A percentile compares a stretch with the other conserved stretches of the same genome.
Evolutionary conservation across 139 green algal genomes (phyloP).

Genomic region (Diplosphaera chodatii): DNA sequence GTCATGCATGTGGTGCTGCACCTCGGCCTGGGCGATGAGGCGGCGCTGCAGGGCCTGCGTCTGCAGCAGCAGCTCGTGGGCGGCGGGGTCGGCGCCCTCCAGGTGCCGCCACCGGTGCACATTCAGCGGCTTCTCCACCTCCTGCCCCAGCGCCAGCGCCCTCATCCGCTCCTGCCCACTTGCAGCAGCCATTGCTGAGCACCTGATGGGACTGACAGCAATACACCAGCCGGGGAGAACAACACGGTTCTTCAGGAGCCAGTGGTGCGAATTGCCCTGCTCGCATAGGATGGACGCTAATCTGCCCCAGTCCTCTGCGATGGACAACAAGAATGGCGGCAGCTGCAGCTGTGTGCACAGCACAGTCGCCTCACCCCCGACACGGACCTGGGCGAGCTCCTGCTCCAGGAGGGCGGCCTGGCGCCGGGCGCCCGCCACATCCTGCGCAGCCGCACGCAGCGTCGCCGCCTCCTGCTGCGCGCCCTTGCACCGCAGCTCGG

Average conservation of each 20-base stretch:
- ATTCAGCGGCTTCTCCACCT: conserved; percentile 93
- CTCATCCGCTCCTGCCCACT: conserved; percentile 57
- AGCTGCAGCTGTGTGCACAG: too few species aligned
- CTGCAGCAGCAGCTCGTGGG: conserved; percentile 94
- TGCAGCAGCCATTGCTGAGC: too few species aligned
- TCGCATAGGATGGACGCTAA: too few species aligned
- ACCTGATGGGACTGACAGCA: too few species aligned
- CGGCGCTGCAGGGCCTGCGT: conserved; percentile 90
- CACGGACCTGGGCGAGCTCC: conserved; percentile 55
- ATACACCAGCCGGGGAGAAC: too few species aligned
- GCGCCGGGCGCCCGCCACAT: neutral
- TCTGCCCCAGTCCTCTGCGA: too few species aligned
- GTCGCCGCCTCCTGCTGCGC: neutral
- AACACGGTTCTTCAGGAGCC: too few species aligned
- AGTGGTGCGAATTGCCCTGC: too few species aligned
- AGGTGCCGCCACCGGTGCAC: conserved; percentile 92
- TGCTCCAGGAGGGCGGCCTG: conserved; percentile 6
- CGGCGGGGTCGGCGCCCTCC: conserved; percentile 80
- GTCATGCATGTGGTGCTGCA: conserved; percentile 21
- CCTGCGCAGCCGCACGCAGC: neutral
- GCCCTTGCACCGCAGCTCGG: neutral
- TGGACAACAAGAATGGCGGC: too few species aligned
- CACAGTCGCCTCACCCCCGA: too few species aligned
- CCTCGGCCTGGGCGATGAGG: conserved; percentile 86
- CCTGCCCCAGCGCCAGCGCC: conserved; percentile 78